Conservation (phyloP, 169 alveolate species). For the Plasmodium cynomolgi region DNA sequence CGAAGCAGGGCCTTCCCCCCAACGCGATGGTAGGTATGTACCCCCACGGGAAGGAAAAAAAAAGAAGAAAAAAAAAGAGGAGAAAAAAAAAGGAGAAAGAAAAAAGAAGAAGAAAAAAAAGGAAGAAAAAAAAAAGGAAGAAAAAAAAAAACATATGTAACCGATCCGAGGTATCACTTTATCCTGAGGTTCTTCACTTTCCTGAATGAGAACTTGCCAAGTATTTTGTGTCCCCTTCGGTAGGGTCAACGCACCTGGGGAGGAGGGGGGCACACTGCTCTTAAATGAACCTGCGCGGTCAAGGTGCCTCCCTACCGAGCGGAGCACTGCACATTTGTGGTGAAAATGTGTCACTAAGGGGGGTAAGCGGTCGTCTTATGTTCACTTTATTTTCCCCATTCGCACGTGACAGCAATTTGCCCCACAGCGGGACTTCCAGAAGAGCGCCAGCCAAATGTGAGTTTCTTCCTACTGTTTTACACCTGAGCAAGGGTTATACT, state of each 20-base stretch:
- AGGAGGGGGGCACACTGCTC: not conserved
- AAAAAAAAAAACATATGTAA: too few species aligned
- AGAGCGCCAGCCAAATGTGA: not conserved
- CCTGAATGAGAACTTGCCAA: not conserved
- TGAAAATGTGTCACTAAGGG: not conserved
- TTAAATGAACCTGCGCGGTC: not conserved
- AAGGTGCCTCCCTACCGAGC: not conserved
- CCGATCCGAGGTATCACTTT: not conserved
- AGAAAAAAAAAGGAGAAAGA: not conserved
- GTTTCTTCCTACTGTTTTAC: not conserved
- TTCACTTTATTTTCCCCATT: not conserved
- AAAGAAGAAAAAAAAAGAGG: too few species aligned
- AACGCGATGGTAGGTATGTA: not conserved
- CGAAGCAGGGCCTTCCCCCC: not conserved
- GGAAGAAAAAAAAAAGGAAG: not conserved
- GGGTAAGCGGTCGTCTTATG: not conserved
- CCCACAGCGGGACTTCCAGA: not conserved
- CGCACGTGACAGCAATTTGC: not conserved
- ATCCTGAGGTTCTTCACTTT: not conserved
- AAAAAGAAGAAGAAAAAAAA: too few species aligned
- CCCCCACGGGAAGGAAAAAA: not conserved
- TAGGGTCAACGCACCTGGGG: not conserved
- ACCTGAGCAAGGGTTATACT: too few species aligned
- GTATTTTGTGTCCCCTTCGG: not conserved
- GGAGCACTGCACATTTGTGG: not conserved